These are phyloP conservation scores for Rhodotorula glutinis DNA, from an alignment of 1,284 basidiomycete species.

Conservation along the genomic window DNA sequence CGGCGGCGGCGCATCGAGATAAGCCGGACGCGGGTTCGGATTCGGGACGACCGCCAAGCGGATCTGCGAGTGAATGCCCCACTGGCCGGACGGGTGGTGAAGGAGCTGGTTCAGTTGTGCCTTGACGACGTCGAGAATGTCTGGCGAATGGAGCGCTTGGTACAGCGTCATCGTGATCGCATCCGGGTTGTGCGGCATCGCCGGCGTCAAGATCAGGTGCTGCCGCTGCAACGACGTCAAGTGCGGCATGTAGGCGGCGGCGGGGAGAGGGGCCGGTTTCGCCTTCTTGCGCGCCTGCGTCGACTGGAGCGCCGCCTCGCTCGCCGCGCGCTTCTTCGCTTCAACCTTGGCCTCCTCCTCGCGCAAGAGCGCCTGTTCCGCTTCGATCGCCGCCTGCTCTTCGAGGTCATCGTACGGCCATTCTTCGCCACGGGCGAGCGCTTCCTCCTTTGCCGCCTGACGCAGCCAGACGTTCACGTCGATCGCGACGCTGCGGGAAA, in stretches of 20 bases:
- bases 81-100: constrained; percentile 8
- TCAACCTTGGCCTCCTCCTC: neutral
- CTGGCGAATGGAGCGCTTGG: constrained; percentile 1
- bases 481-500: constrained; percentile 76
- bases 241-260: neutral
- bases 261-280: constrained; percentile 7
- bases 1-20: neutral
- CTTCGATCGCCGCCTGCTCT: constrained; percentile 5
- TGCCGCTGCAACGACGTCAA: constrained; percentile 7
- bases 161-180: constrained; percentile 7
- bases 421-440: constrained; percentile 24
- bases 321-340: neutral
- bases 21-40: neutral
- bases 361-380: neutral
- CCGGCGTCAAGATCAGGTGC: constrained; percentile 4
- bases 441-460: constrained; percentile 40
- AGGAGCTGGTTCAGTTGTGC: constrained; percentile 4
- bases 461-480: constrained; percentile 67
- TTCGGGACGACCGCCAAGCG: constrained; percentile 1
- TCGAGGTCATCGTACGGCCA: constrained; percentile 29
- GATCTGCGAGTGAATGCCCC: constrained; percentile 6
- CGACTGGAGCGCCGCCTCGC: neutral
- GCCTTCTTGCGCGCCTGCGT: constrained; percentile 20
- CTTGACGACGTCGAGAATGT: constrained; percentile 4
- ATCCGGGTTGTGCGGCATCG: neutral